These are phyloP conservation scores for Ensete glaucum DNA, from an alignment of 176 grass and related monocot species.

Conservation along the genomic window DNA sequence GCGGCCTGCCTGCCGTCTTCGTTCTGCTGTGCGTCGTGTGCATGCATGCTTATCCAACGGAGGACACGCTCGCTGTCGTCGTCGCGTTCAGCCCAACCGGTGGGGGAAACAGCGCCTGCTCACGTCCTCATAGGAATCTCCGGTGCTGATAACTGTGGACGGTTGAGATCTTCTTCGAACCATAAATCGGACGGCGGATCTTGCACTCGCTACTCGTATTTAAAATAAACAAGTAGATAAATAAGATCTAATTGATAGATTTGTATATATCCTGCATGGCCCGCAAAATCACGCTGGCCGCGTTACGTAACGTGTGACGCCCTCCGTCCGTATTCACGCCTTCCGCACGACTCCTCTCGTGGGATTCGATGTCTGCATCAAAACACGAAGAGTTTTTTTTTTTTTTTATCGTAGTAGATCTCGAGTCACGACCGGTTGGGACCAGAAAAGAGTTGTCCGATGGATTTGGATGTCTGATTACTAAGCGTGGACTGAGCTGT, in stretches of 20 bases:
- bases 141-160: background rate
- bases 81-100: background rate
- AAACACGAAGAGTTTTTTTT: background rate
- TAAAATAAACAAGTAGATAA: too few species aligned
- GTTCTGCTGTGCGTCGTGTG: background rate
- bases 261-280: background rate
- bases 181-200: background rate
- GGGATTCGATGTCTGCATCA: background rate
- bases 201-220: too few species aligned
- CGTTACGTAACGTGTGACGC: background rate
- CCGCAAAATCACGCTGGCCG: background rate
- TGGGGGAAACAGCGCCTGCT: background rate
- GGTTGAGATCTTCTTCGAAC: background rate
- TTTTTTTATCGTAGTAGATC: too few species aligned
- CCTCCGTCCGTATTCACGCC: background rate
- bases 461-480: too few species aligned
- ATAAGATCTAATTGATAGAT: too few species aligned
- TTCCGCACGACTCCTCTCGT: background rate
- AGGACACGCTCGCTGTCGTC: slow-evolving; percentile 1
- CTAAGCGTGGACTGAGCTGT: too few species aligned
- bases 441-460: too few species aligned
- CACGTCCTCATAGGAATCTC: background rate
- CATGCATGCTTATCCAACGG: background rate
- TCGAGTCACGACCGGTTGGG: too few species aligned
- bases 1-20: background rate